phyloP scores from a whole-genome alignment of 1,139 yeast genomes.

The Wickerhamomyces sp. region DNA sequence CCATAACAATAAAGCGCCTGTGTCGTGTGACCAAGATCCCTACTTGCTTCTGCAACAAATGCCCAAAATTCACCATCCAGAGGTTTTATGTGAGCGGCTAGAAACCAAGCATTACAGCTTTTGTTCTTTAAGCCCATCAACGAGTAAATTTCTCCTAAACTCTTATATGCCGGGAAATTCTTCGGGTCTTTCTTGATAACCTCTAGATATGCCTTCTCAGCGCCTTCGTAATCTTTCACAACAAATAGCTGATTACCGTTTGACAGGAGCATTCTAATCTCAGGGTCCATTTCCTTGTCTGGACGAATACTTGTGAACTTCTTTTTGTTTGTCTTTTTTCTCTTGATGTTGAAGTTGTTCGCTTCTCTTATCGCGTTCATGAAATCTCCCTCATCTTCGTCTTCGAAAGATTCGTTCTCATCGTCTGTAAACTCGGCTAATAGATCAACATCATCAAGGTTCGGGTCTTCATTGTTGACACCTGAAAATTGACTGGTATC shows the following conservation, averaged over 20 bases:
- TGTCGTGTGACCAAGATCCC: constrained; percentile 62
- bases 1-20: constrained; percentile 85
- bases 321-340: constrained; percentile 31
- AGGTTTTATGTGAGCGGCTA: constrained; percentile 80
- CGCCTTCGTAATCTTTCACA: constrained; percentile 55
- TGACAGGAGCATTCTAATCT: constrained; percentile 58
- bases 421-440: constrained; percentile 33
- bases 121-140: constrained; percentile 61
- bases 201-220: constrained; percentile 62
- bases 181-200: constrained; percentile 74
- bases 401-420: constrained; percentile 25
- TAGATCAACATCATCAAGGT: constrained; percentile 23
- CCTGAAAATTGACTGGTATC: constrained; percentile 24
- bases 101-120: constrained; percentile 76
- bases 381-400: constrained; percentile 41
- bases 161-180: constrained; percentile 78
- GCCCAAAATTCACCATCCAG: constrained; percentile 82
- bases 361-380: constrained; percentile 62
- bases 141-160: constrained; percentile 79
- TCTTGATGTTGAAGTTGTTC: constrained; percentile 50
- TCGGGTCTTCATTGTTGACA: constrained; percentile 15
- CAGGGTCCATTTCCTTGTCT: constrained; percentile 58
- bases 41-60: constrained; percentile 71
- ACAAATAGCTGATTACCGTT: constrained; percentile 81
- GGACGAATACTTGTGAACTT: constrained; percentile 32